phyloP scores from a whole-genome alignment of 2,329 filamentous ascomycete species.

The Biscogniauxia mediterranea region DNA sequence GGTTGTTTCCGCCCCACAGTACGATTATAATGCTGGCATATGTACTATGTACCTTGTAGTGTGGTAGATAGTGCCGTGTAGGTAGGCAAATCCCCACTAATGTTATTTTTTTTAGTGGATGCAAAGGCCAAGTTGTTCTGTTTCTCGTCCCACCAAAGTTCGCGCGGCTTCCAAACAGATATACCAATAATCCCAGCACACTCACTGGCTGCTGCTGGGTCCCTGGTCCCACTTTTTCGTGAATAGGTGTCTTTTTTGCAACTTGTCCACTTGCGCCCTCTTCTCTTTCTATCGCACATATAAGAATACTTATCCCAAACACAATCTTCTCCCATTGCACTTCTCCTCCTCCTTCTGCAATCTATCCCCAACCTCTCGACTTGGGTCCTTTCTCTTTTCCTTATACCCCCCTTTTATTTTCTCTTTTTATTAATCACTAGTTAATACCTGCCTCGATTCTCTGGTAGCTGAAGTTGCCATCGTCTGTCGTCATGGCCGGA shows the following conservation, averaged over 20 bases:
- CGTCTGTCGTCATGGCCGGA: conserved; percentile 44
- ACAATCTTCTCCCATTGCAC: conserved; percentile 14
- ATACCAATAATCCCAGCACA: conserved; percentile 5
- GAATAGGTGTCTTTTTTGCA: conserved; percentile 35
- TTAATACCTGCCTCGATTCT: conserved; percentile 1
- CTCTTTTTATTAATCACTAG: conserved; percentile 10
- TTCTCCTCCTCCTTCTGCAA: conserved; percentile 23
- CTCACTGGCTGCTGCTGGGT: conserved; percentile 1
- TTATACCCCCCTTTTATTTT: conserved; percentile 10
- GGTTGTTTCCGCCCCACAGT: too few species aligned
- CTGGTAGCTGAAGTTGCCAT: conserved; percentile 15
- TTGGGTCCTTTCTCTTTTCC: conserved; percentile 17
- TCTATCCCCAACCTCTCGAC: conserved; percentile 8
- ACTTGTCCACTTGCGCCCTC: conserved; percentile 31
- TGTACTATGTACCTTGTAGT: too few species aligned
- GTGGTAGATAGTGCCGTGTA: too few species aligned
- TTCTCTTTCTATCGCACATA: conserved; percentile 26
- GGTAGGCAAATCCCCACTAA: too few species aligned
- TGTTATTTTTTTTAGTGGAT: neutral
- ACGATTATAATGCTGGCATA: too few species aligned
- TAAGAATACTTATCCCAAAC: conserved; percentile 25
- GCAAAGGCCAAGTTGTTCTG: conserved; percentile 20
- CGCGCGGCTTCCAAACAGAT: conserved; percentile 2
- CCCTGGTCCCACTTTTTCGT: conserved; percentile 27
- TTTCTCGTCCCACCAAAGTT: conserved; percentile 9